Percentiles rank a stretch among this genome's conserved stretches.
Evolutionary conservation across 805 yeast species (phyloP).

Genomic region (Wickerhamomyces pijperi): DNA sequence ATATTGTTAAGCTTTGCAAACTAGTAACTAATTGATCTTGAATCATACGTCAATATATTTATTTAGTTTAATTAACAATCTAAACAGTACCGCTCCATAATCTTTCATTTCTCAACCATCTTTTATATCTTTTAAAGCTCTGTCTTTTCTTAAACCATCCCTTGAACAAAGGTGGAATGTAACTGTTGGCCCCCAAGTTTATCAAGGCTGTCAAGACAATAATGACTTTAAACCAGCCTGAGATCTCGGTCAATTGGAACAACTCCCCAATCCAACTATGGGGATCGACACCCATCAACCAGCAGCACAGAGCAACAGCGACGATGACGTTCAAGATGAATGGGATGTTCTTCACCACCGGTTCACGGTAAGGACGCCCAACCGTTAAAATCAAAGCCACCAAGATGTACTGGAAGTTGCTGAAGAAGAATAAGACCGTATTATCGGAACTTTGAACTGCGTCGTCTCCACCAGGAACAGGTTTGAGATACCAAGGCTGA

Average conservation of each 20-base stretch:
- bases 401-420: slow-evolving; percentile 83
- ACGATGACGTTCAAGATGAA: slow-evolving; percentile 51
- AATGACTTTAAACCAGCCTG: slow-evolving; percentile 36
- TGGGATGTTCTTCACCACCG: slow-evolving; percentile 54
- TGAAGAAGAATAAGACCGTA: slow-evolving; percentile 67
- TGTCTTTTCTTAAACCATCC: slow-evolving; percentile 22
- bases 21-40: too few species aligned
- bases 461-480: slow-evolving; percentile 73
- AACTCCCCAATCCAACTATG: slow-evolving; percentile 47
- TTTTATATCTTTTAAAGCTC: slow-evolving; percentile 28
- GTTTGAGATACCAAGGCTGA: slow-evolving; percentile 68
- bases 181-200: slow-evolving; percentile 33
- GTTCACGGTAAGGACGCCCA: slow-evolving; percentile 90
- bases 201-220: slow-evolving; percentile 34
- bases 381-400: slow-evolving; percentile 76
- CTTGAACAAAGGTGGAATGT: slow-evolving; percentile 23
- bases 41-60: too few species aligned
- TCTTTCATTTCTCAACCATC: slow-evolving; percentile 14
- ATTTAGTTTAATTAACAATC: too few species aligned
- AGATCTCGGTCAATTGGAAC: slow-evolving; percentile 65
- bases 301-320: slow-evolving; percentile 38
- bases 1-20: too few species aligned
- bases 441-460: slow-evolving; percentile 83
- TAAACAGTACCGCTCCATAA: background rate
- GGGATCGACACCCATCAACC: slow-evolving; percentile 44